Evolutionary conservation across 23 red algal species (phyloP).

Genomic region (Cyanidioschyzon merolae): DNA sequence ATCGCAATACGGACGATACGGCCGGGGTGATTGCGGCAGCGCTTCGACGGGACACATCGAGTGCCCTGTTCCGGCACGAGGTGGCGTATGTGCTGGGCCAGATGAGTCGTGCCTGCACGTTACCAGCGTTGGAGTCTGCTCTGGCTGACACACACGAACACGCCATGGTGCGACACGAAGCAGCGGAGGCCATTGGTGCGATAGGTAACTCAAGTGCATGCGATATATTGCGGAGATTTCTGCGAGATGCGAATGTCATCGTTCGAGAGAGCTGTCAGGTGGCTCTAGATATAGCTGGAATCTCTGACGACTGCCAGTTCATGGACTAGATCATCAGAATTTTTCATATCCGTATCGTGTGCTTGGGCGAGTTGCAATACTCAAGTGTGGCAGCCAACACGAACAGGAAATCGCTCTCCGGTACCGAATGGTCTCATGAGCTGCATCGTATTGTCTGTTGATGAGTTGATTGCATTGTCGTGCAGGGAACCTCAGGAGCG

Average conservation of each 20-base stretch:
- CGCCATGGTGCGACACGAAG: conserved; percentile 96
- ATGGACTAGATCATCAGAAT: too few relatives aligned
- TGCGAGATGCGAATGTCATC: conserved; percentile 45
- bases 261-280: conserved; percentile 95
- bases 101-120: conserved; percentile 28
- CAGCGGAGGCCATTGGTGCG: conserved; percentile 85
- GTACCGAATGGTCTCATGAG: not conserved
- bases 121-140: conserved; percentile 36
- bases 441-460: too few relatives aligned
- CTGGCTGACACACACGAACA: conserved; percentile 42
- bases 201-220: conserved; percentile 34
- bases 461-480: too few relatives aligned
- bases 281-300: conserved; percentile 78
- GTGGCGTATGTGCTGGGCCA: conserved; percentile 88
- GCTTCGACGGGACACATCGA: conserved; percentile 28
- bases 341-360: too few relatives aligned
- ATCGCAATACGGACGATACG: conserved; percentile 41
- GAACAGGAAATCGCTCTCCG: not conserved
- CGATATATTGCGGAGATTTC: conserved; percentile 31
- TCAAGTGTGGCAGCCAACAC: conserved; percentile 10
- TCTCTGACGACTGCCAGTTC: too few relatives aligned
- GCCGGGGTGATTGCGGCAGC: conserved; percentile 45
- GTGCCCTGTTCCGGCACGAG: conserved; percentile 88
- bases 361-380: conserved; percentile 17
- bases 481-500: too few relatives aligned